These are phyloP conservation scores for Cryptococcus jaspeensis DNA, from an alignment of 1,284 basidiomycete genomes.

Conservation along the genomic window DNA sequence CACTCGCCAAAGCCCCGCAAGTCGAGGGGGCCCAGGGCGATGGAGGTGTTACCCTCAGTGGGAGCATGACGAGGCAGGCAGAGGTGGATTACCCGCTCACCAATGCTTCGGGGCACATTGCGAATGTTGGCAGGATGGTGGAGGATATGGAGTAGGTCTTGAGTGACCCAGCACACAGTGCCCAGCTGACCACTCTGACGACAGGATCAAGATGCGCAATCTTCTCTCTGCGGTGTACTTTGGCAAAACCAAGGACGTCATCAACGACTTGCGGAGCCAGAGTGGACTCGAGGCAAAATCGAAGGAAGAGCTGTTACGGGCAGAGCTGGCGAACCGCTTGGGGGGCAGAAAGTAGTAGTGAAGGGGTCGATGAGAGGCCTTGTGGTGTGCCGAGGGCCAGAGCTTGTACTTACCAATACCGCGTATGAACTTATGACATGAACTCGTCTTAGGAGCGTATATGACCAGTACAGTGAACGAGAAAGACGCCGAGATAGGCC, in stretches of 20 bases:
- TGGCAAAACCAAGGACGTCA: constrained; percentile 94
- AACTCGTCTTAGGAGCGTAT: no score
- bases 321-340: constrained; percentile 75
- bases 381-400: no score
- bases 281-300: constrained; percentile 81
- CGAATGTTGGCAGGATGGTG: constrained; percentile 89
- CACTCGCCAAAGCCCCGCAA: constrained; percentile 42
- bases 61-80: constrained; percentile 90
- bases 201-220: constrained; percentile 87
- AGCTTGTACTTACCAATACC: no score
- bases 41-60: constrained; percentile 81
- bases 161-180: background rate
- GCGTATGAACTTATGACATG: no score
- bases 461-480: no score
- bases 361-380: background rate
- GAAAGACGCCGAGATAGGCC: no score
- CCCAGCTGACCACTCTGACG: background rate
- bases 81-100: constrained; percentile 83
- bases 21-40: constrained; percentile 53
- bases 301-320: constrained; percentile 81
- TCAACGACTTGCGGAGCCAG: constrained; percentile 82
- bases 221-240: constrained; percentile 96
- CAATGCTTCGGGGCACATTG: constrained; percentile 76
- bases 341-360: constrained; percentile 38
- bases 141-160: constrained; percentile 83